Conservation (phyloP, 805 yeast species). For the Ogataea philodendri region DNA sequence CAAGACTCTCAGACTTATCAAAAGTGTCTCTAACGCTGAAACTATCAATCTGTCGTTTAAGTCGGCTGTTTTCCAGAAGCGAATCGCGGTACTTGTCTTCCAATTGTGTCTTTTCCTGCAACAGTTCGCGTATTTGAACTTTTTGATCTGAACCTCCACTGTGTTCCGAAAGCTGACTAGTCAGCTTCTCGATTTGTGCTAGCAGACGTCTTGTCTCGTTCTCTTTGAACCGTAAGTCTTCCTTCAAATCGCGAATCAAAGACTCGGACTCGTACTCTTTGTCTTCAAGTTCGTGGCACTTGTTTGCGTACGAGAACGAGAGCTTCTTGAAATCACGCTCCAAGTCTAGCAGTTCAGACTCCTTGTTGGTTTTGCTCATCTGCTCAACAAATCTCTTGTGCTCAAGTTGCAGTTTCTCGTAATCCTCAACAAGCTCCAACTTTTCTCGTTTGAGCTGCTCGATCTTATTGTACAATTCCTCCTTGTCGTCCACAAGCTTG, state of each 20-base stretch:
- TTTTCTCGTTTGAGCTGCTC: slow-evolving; percentile 38
- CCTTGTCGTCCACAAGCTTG: slow-evolving; percentile 30
- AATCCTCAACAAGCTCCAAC: slow-evolving; percentile 35
- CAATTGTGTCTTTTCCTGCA: slow-evolving; percentile 36
- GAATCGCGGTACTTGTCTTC: slow-evolving; percentile 40
- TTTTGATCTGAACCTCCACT: slow-evolving; percentile 27
- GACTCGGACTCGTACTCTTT: slow-evolving; percentile 19
- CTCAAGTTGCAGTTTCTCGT: slow-evolving; percentile 32
- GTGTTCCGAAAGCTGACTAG: slow-evolving; percentile 33
- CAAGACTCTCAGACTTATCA: slow-evolving; percentile 5
- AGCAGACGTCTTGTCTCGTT: slow-evolving; percentile 36
- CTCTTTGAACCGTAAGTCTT: slow-evolving; percentile 36
- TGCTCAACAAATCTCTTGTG: slow-evolving; percentile 13
- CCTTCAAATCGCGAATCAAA: slow-evolving; percentile 10
- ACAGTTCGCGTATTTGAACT: slow-evolving; percentile 36
- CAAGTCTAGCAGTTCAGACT: slow-evolving; percentile 25
- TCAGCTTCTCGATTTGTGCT: slow-evolving; percentile 11
- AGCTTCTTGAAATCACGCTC: slow-evolving; percentile 40
- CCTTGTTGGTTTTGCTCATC: slow-evolving; percentile 13
- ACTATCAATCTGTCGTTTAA: slow-evolving; percentile 36
- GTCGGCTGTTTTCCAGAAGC: slow-evolving; percentile 38
- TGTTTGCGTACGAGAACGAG: slow-evolving; percentile 34
- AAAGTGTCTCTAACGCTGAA: not conserved
- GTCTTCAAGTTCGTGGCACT: slow-evolving; percentile 24
- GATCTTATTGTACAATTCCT: slow-evolving; percentile 33